A percentile compares a stretch with the other conserved stretches of the same genome.
These are phyloP conservation scores for Fusarium udum DNA, from an alignment of 2,329 filamentous ascomycete species.

Conservation along the genomic window DNA sequence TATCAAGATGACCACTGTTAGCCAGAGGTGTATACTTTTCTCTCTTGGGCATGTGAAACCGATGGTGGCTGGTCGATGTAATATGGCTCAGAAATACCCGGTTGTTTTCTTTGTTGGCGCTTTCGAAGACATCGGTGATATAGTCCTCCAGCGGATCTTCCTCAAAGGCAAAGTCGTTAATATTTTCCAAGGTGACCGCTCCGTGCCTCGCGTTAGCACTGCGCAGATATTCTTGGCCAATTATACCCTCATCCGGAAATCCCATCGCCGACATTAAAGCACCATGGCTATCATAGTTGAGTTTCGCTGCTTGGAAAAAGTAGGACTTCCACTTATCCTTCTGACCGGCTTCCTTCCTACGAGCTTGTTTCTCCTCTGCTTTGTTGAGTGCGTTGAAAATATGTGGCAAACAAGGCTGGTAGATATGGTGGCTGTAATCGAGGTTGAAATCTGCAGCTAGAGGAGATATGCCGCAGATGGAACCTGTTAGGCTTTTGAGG, in stretches of 20 bases:
- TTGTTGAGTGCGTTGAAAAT: slow-evolving; percentile 48
- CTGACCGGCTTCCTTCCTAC: too few relatives aligned
- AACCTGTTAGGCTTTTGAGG: slow-evolving; percentile 53
- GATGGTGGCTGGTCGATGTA: slow-evolving; percentile 48
- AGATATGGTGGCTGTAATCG: slow-evolving; percentile 52
- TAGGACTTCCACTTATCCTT: slow-evolving; percentile 44
- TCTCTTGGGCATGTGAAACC: slow-evolving; percentile 42
- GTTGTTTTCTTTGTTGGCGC: slow-evolving; percentile 43
- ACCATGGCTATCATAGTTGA: slow-evolving; percentile 46
- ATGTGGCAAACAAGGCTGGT: slow-evolving; percentile 56
- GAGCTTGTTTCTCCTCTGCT: background rate
- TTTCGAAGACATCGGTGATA: slow-evolving; percentile 43
- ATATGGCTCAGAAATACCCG: slow-evolving; percentile 47
- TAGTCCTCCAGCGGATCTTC: slow-evolving; percentile 46
- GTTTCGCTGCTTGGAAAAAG: slow-evolving; percentile 33
- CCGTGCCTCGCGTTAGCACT: slow-evolving; percentile 43
- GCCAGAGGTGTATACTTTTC: slow-evolving; percentile 41
- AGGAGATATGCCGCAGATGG: slow-evolving; percentile 53
- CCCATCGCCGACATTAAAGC: slow-evolving; percentile 44
- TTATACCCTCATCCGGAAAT: slow-evolving; percentile 40
- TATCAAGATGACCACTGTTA: slow-evolving; percentile 24
- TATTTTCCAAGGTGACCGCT: slow-evolving; percentile 41
- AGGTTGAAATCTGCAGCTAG: slow-evolving; percentile 54
- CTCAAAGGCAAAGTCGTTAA: slow-evolving; percentile 48
- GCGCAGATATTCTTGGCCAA: slow-evolving; percentile 44